A percentile compares a stretch with the other conserved stretches of the same genome.
Conservation (phyloP, 78 protist genomes). For the Bigelowiella natans region DNA sequence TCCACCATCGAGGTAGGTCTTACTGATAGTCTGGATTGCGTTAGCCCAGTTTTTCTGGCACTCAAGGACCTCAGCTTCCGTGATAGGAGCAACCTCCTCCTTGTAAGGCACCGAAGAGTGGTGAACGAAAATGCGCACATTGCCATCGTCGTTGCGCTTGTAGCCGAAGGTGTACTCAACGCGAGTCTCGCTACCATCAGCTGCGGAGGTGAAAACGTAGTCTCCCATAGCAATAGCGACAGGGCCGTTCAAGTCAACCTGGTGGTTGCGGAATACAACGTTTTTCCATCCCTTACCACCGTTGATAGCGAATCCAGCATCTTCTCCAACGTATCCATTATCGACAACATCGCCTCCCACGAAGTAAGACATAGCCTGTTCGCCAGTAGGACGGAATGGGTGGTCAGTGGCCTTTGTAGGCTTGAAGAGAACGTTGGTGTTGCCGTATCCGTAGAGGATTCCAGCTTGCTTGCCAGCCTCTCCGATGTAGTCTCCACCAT, state of each 20-base stretch:
- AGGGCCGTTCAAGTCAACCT: neutral
- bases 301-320: neutral
- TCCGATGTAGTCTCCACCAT: neutral
- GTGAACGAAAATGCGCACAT: neutral
- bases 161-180: conserved; percentile 14
- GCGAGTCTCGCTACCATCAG: neutral
- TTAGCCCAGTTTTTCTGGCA: neutral
- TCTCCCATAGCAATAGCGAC: neutral
- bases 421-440: neutral
- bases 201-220: neutral
- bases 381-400: too few species aligned
- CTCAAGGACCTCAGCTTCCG: neutral
- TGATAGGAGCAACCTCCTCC: neutral
- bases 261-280: too few species aligned
- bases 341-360: neutral
- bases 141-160: neutral
- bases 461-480: neutral
- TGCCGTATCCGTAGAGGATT: neutral
- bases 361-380: too few species aligned
- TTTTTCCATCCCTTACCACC: too few species aligned
- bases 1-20: neutral
- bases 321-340: neutral
- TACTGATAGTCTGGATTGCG: neutral
- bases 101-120: conserved; percentile 1
- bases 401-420: neutral